Base-by-base conservation (phyloP, 2,329 filamentous ascomycete species). In the Aureobasidium mangrovei region DNA sequence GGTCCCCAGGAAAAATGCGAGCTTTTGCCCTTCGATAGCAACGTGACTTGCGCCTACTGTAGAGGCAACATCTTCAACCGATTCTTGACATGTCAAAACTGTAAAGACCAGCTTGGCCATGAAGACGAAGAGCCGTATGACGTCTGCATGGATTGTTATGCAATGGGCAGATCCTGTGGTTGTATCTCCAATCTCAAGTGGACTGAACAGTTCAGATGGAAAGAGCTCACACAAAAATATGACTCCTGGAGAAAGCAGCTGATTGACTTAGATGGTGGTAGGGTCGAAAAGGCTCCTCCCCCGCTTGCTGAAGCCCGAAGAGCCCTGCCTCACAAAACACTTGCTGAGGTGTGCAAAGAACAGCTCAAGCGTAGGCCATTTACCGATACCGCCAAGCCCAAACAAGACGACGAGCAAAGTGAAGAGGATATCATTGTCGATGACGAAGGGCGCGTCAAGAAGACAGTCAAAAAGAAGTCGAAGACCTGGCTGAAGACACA, bases 71-170 rank as follows among this genome's bases (percentile, higher is more conserved):
- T 98, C 54, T 97, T 97, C 77, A 98, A 98, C 68, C 81, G 90
- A 3, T 98, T 98, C 65, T 72, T 98, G 27, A 95, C 91, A 3
- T 98, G 93, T 73, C 88, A 88, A 56, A 80, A 84, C 52, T 98
- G 93, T 67, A 80, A 88, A 43, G 78, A 84, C 35, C 74, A 77
- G 46, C 75, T 88, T 24, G 74, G 79, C 8, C 79, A 79, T 56
- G 81, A 78, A 12, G 85, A 89, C 54, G 88, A 84, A 32, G 83
- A 97, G 64, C 88, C 88, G 0, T 98, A 97, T 66, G 93, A 98
- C 67, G 79, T 98, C 26, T 98, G 93, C 65, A 91, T 98, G 87
- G 93, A 98, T 62, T 98, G 93, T 66, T 98, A 95, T 65, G 86
- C 84, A n/a, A 95, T 97, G 86, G 93, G 93, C 26, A 82, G 93